Conservation (phyloP, 2,329 filamentous ascomycete species). For the Chrysosphaeria jannelii region DNA sequence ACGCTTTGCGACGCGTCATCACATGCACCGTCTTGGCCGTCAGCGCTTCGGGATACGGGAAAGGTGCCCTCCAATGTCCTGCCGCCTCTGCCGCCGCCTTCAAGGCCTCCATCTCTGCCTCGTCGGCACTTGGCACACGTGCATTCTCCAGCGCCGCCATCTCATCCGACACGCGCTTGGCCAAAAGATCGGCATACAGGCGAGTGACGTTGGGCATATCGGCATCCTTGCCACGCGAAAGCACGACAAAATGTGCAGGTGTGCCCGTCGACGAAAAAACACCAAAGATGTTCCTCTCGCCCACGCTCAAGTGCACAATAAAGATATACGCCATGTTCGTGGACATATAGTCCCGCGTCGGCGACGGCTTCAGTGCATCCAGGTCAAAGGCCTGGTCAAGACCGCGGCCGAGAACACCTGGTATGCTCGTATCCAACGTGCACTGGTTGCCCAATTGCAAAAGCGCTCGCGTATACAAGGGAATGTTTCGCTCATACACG, state of each 20-base stretch:
- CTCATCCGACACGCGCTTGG: conserved; percentile 31
- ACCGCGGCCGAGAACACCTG: conserved; percentile 73
- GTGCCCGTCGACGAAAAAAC: conserved; percentile 60
- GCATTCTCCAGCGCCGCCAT: too few relatives aligned
- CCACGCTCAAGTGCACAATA: conserved; percentile 60
- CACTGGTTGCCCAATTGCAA: conserved; percentile 74
- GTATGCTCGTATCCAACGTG: conserved; percentile 72
- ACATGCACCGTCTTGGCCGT: conserved; percentile 69
- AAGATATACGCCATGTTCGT: conserved; percentile 60
- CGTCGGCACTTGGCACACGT: too few relatives aligned
- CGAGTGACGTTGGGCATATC: conserved; percentile 74
- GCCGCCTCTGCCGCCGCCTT: conserved; percentile 31
- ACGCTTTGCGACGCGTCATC: conserved; percentile 64
- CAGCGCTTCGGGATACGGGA: conserved; percentile 63
- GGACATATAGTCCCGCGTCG: background rate
- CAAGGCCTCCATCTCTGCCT: conserved; percentile 2
- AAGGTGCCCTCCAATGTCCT: conserved; percentile 47
- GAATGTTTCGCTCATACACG: conserved; percentile 83
- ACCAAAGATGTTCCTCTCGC: conserved; percentile 53
- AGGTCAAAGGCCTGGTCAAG: conserved; percentile 86
- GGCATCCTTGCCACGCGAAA: conserved; percentile 52
- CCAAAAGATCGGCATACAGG: conserved; percentile 53
- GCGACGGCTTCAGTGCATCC: conserved; percentile 28
- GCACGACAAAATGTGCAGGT: conserved; percentile 64
- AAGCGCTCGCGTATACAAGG: conserved; percentile 60